These are phyloP conservation scores for Somion occarium DNA, from an alignment of 1,284 basidiomycete genomes.

Conservation along the genomic window DNA sequence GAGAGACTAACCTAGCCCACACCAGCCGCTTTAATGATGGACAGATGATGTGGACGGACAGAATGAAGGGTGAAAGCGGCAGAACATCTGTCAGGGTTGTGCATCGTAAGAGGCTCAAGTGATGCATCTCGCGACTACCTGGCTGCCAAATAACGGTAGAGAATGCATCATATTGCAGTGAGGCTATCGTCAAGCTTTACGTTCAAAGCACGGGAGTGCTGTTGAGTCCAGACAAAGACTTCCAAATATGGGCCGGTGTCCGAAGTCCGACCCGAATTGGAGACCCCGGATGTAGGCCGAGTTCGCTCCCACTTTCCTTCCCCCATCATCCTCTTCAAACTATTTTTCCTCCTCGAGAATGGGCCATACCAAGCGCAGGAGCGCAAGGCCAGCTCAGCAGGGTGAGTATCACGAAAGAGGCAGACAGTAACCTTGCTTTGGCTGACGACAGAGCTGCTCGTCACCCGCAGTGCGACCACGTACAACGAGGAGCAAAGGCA, in stretches of 20 bases:
- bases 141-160: no score
- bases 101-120: no score
- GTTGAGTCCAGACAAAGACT: neutral
- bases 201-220: no score
- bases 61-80: no score
- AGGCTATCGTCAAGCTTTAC: no score
- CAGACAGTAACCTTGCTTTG: conserved; percentile 5
- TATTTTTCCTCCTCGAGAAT: conserved; percentile 14
- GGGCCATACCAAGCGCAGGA: conserved; percentile 31
- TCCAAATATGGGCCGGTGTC: conserved; percentile 15
- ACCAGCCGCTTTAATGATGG: no score
- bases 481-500: conserved; percentile 57
- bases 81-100: no score
- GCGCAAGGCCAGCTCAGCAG: conserved; percentile 25
- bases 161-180: no score
- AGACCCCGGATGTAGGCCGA: conserved; percentile 11
- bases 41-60: no score
- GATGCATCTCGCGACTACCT: no score
- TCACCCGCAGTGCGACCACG: conserved; percentile 51
- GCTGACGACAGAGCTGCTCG: conserved; percentile 19
- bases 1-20: no score
- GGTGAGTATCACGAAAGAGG: conserved; percentile 21
- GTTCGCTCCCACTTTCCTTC: conserved; percentile 16
- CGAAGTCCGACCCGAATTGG: conserved; percentile 20
- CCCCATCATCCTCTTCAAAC: conserved; percentile 13